Percentiles rank a stretch among this genome's conserved stretches.
phyloP scores from a whole-genome alignment of 345 rosid species.

The Carallia pectinifolia region DNA sequence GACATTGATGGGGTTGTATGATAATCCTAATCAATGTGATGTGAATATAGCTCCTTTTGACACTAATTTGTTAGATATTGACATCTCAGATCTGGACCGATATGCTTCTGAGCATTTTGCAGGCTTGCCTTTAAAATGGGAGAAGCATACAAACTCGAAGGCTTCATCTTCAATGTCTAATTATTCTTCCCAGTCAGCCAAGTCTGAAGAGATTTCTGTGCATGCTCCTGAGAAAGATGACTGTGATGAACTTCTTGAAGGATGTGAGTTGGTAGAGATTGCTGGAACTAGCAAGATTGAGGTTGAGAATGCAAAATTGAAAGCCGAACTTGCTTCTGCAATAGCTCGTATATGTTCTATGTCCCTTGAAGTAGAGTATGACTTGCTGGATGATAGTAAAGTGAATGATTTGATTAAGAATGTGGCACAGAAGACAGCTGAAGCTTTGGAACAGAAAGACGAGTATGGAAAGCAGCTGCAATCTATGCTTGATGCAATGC shows the following conservation, averaged over 20 bases:
- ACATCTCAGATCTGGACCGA: conserved; percentile 67
- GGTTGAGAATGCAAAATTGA: conserved; percentile 95
- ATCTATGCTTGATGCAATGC: conserved; percentile 72
- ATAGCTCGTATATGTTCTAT: conserved; percentile 72
- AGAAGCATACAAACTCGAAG: conserved; percentile 52
- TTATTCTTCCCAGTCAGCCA: conserved; percentile 61
- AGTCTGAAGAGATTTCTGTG: conserved; percentile 46
- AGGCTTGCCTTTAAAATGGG: conserved; percentile 47
- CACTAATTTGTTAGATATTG: conserved; percentile 69
- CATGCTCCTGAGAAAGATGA: conserved; percentile 46
- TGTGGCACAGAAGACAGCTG: conserved; percentile 72
- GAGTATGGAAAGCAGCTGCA: conserved; percentile 73
- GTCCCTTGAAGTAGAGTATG: conserved; percentile 63
- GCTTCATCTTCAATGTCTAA: conserved; percentile 60
- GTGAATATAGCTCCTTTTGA: conserved; percentile 90
- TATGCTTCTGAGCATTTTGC: conserved; percentile 82
- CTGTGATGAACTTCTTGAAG: conserved; percentile 55
- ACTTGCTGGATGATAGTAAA: conserved; percentile 59
- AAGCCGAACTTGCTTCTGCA: conserved; percentile 97
- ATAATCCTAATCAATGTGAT: conserved; percentile 88
- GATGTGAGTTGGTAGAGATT: conserved; percentile 68
- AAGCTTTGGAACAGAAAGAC: conserved; percentile 84
- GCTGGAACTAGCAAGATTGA: conserved; percentile 95
- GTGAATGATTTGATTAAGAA: conserved; percentile 58
- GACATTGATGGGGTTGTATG: conserved; percentile 82